Evolutionary conservation across 179 eudicot species (phyloP), one percentile per base, ranked within the genome.

Genomic region (Actinidia polygama): DNA sequence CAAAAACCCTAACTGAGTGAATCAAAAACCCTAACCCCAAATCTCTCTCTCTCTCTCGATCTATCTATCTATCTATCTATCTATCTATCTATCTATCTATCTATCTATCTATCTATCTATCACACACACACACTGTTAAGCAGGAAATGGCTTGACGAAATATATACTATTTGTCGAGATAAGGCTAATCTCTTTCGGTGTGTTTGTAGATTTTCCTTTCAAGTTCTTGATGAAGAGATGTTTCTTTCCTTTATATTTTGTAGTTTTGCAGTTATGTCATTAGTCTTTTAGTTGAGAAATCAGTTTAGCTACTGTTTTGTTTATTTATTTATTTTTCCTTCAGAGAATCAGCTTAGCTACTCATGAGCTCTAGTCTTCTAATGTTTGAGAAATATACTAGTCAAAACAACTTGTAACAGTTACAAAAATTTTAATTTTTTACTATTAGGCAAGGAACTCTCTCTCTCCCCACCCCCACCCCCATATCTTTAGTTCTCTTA

Each of bases 381-480:
- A 49, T 19, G 70, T 23, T 78, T 49, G 72, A 64, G 40, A 63
- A 78, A 78, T 21, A 19, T 12, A n/a, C 55, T 46, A n/a, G 57
- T 49, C 24, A 24, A 78, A 62, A 47, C 4, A 15, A 50, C 16
- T 30, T 75, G 21, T 30, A 12, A 21, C 0, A 4, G 21, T 30
- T 12, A 21, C 3, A 8, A 18, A 9, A 55, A 30, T 36, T 19
- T 62, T 62, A 47, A 16, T 62, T 77, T 46, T 19, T 23, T 58
- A 58, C 72, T 11, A 63, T n/a, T 23, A 62, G 57, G 15, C 14
- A 47, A 11, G 4, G 73, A 78, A 64, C 50, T 77, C n/a, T 58
- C 14, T 40, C 59, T 12, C 12, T 21, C 12, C 44, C n/a, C 4
- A 19, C 30, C 36, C 6, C 9, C 59, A 9, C 18, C 10, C 67